phyloP scores from a whole-genome alignment of 1,139 yeast species.

The Geotrichum reessii region DNA sequence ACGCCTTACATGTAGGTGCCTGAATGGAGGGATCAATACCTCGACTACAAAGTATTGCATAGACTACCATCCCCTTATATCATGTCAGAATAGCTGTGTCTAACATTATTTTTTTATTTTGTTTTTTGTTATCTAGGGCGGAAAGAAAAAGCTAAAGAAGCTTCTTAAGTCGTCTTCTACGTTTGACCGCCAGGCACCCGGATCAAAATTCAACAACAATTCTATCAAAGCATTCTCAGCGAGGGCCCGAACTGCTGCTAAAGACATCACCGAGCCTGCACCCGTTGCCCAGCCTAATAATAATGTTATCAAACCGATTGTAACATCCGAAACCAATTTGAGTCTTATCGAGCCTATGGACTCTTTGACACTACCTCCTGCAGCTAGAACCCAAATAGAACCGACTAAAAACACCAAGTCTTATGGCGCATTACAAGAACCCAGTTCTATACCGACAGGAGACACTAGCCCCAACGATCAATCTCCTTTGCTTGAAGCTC shows the following conservation, averaged over 20 bases:
- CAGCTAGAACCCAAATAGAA: constrained; percentile 22
- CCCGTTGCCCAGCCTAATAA: constrained; percentile 9
- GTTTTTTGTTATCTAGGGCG: constrained; percentile 30
- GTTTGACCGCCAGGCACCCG: constrained; percentile 19
- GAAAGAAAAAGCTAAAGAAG: constrained; percentile 54
- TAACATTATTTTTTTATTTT: not conserved
- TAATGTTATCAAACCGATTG: constrained; percentile 8
- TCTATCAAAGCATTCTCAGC: constrained; percentile 8
- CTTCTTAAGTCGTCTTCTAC: constrained; percentile 27
- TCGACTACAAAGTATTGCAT: constrained; percentile 53
- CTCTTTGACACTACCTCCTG: constrained; percentile 29
- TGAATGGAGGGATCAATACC: constrained; percentile 79
- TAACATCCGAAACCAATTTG: constrained; percentile 9
- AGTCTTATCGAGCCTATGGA: constrained; percentile 12
- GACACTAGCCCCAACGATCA: constrained; percentile 26
- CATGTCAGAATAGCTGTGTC: not conserved
- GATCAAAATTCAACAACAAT: constrained; percentile 2
- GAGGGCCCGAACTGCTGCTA: constrained; percentile 17
- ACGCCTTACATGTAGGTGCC: constrained; percentile 52
- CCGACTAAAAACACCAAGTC: not conserved
- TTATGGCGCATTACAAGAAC: constrained; percentile 8
- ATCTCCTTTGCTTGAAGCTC: constrained; percentile 29
- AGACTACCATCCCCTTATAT: not conserved
- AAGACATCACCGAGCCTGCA: constrained; percentile 9
- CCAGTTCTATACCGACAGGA: constrained; percentile 13